Base-by-base conservation (phyloP, 2,329 filamentous ascomycete genomes). In the Claviceps sorghi region DNA sequence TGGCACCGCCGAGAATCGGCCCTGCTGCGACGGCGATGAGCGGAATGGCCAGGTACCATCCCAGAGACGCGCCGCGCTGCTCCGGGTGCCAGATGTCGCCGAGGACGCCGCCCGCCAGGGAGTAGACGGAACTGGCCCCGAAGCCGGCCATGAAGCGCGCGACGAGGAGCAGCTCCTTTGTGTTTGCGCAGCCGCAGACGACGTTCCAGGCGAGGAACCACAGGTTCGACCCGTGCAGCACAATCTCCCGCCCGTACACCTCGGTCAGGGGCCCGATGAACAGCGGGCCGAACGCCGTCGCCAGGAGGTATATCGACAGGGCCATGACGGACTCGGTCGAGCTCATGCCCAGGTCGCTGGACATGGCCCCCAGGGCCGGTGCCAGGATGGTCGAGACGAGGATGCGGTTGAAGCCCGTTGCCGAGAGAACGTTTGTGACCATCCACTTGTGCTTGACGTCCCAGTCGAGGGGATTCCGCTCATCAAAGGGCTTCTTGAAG, bases 331-430 rank as follows among this genome's bases (percentile, higher is more conserved):
- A 65, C 56, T 77, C 67, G 40, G 65, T 63, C 7, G 68, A 61
- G 6, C 59, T 71, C 60, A 82, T 79, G 43, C 73, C 44, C 13
- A 83, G 65, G 41, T 82, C 76, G 1, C 60, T 59, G 5, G 72
- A 69, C 45, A 83, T 76, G 1, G 68, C 59, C 1, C 67, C 57
- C 29, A 83, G 57, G 0, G 72, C 73, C 0, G 73, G 73, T 0
- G 75, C 74, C 64, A 77, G 72, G 59, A 78, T 76, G 38, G 73
- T 74, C 3, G 72, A 74, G 0, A 75, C 71, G 56, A 77, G 67
- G 53, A 76, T 75, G 10, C 71, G 71, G 45, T 73, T 74, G 57
- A 78, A 76, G 8, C 72, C 73, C 0, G 71, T 73, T 2, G 69
- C 69, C 0, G 74, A 76, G 1, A 76, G 65, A 3, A 75, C 67